phyloP scores from a whole-genome alignment of 768 basidiomycete species.

The Neoboletus brunneissimus region DNA sequence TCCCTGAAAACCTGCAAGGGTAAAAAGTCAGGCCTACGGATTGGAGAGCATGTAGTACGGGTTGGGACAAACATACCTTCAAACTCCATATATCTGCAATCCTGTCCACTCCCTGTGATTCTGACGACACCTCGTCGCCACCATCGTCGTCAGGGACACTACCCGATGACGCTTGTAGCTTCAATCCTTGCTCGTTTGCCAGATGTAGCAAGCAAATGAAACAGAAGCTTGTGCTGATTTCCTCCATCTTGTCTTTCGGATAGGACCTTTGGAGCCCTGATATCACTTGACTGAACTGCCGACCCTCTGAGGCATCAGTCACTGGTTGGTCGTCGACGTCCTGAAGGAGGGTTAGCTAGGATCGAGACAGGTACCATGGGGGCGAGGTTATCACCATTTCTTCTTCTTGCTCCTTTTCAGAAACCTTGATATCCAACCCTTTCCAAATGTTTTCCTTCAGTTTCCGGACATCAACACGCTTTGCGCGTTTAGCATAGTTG shows the following conservation, averaged over 20 bases:
- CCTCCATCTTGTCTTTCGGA: conserved; percentile 91
- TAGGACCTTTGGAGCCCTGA: conserved; percentile 77
- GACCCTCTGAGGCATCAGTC: conserved; percentile 64
- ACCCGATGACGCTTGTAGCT: conserved; percentile 55
- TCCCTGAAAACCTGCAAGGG: conserved; percentile 43
- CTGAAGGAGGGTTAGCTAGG: conserved; percentile 31
- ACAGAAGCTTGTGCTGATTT: conserved; percentile 98
- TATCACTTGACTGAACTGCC: conserved; percentile 80
- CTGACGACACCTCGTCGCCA: conserved; percentile 31
- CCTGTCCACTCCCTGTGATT: conserved; percentile 40
- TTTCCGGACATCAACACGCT: conserved; percentile 93
- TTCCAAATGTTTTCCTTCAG: conserved; percentile 99
- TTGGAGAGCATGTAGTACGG: background rate
- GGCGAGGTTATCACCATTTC: conserved; percentile 49
- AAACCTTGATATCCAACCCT: conserved; percentile 74
- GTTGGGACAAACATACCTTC: conserved; percentile 47
- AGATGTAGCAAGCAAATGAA: conserved; percentile 97
- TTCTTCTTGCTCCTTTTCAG: conserved; percentile 38
- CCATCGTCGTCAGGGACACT: conserved; percentile 37
- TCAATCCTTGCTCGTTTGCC: conserved; percentile 94
- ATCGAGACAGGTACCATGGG: background rate
- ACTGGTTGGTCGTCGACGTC: conserved; percentile 50
- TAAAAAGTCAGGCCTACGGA: background rate
- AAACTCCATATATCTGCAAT: conserved; percentile 75
- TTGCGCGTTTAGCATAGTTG: conserved; percentile 93